Evolutionary conservation across 176 grass and related monocot species (phyloP).

Genomic region (Panicum miliaceum): DNA sequence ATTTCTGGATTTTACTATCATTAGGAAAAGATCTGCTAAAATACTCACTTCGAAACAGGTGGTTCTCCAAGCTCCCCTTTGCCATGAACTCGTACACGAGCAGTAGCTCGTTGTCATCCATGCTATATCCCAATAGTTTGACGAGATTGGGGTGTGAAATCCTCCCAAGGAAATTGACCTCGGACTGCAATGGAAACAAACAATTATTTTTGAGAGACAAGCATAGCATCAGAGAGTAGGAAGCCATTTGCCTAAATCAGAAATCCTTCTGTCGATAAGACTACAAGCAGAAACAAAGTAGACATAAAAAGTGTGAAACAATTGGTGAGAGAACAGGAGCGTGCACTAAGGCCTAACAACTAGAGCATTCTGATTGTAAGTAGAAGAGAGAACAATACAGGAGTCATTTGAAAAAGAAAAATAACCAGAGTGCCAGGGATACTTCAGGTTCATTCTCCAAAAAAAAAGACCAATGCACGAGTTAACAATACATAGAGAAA

Average conservation of each 20-base stretch:
- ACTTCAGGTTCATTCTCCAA: background rate
- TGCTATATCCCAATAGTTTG: constrained; percentile 85
- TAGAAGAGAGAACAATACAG: background rate
- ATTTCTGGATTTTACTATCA: constrained; percentile 34
- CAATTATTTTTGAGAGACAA: constrained; percentile 8
- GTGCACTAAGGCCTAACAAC: constrained; percentile 30
- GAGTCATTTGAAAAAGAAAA: background rate
- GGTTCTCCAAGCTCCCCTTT: constrained; percentile 91
- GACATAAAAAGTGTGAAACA: background rate
- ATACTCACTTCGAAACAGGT: constrained; percentile 87
- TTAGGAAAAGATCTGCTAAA: constrained; percentile 35
- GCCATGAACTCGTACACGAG: constrained; percentile 90
- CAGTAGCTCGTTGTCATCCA: constrained; percentile 79
- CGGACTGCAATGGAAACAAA: constrained; percentile 58
- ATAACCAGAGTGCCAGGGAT: background rate
- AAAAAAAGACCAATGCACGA: background rate
- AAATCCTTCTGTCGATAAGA: background rate
- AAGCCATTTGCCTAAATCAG: background rate
- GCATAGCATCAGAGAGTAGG: background rate
- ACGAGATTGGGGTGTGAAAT: constrained; percentile 88
- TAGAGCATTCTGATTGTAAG: background rate
- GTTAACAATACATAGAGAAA: background rate
- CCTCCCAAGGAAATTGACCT: constrained; percentile 93
- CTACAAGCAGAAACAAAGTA: background rate
- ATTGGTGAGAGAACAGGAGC: constrained; percentile 2